Evolutionary conservation across 305 asterid species (phyloP).

Genomic region (Fraxinus ornus): DNA sequence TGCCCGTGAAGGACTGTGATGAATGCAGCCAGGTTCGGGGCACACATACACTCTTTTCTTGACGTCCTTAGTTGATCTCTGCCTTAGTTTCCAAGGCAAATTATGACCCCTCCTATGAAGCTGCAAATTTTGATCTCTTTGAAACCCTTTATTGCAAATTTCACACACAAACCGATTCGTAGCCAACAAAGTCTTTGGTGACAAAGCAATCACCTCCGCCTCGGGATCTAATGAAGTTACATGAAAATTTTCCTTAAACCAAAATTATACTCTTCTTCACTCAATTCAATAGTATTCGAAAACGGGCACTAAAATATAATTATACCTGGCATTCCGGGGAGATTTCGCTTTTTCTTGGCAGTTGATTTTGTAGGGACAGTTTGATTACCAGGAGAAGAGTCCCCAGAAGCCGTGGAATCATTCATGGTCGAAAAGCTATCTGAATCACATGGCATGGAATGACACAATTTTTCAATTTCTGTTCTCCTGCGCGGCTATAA

Average conservation of each 20-base stretch:
- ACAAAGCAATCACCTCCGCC: conserved; percentile 63
- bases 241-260: neutral
- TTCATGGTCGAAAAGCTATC: conserved; percentile 44
- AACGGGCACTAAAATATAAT: neutral
- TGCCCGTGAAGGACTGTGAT: conserved; percentile 66
- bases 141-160: conserved; percentile 62
- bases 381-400: conserved; percentile 55
- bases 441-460: conserved; percentile 32
- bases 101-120: conserved; percentile 69
- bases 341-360: conserved; percentile 69
- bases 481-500: conserved; percentile 27
- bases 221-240: conserved; percentile 46
- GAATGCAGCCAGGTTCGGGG: conserved; percentile 62
- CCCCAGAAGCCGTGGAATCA: conserved; percentile 61
- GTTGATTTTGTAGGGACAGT: conserved; percentile 30
- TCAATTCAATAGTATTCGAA: neutral
- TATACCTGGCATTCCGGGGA: conserved; percentile 83
- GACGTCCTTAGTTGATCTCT: conserved; percentile 50
- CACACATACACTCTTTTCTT: conserved; percentile 65
- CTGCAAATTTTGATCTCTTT: conserved; percentile 65
- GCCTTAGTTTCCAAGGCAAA: conserved; percentile 65
- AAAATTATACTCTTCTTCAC: conserved; percentile 7
- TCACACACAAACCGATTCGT: conserved; percentile 61
- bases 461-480: neutral
- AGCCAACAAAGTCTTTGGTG: conserved; percentile 52